Evolutionary conservation across 208 protist species (phyloP).

Genomic region (Vickermania ingenoplastis): DNA sequence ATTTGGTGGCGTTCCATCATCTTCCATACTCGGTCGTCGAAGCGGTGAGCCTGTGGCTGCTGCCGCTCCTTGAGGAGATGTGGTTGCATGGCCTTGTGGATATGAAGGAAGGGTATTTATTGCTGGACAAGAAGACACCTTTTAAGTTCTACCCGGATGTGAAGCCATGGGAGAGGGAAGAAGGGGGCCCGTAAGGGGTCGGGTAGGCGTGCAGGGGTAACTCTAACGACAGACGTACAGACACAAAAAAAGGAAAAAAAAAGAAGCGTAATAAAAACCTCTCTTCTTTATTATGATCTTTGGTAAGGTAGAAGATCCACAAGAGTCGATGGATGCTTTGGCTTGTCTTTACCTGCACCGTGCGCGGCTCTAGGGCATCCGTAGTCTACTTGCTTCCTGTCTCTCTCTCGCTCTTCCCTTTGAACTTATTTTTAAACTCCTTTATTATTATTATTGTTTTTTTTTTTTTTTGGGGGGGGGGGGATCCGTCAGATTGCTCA

Average conservation of each 20-base stretch:
- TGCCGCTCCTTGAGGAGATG: constrained; percentile 65
- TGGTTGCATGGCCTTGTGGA: constrained; percentile 55
- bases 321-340: too few species aligned
- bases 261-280: constrained; percentile 1
- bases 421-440: background rate
- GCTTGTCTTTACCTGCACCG: too few species aligned
- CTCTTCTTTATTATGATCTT: too few species aligned
- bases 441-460: constrained; percentile 2
- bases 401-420: too few species aligned
- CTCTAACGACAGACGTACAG: background rate
- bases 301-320: too few species aligned
- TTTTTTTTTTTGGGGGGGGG: constrained; percentile 9
- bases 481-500: background rate
- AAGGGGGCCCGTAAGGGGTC: background rate
- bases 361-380: too few species aligned
- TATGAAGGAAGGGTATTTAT: constrained; percentile 44
- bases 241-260: background rate
- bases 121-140: constrained; percentile 44
- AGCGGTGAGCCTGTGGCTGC: constrained; percentile 39
- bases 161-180: too few species aligned
- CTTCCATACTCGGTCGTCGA: constrained; percentile 27
- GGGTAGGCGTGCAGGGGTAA: background rate
- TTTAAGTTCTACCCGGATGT: too few species aligned
- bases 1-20: constrained; percentile 50
- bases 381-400: too few species aligned